Base-by-base conservation (phyloP, 1,139 yeast species). In the Kurtzmaniella quercitrusa region DNA sequence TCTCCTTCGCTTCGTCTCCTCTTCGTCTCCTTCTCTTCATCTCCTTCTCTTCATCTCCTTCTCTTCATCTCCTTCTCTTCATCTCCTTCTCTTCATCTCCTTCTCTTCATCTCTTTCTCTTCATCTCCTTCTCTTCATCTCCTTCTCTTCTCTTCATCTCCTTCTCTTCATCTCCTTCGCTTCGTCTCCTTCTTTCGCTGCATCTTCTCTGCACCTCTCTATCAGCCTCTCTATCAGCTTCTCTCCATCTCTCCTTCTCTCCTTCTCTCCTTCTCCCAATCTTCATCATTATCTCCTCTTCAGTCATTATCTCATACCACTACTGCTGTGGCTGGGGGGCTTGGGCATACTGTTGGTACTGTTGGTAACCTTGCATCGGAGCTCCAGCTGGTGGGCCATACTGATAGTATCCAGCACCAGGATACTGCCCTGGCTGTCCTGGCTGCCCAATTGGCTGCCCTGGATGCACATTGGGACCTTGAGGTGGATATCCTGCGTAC, bases 311-410 rank as follows among this genome's bases (percentile, higher is more conserved):
- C 31, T 23, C 34, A 40, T 29, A 31, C 41, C 21, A 29, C 42
- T 37, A 33, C 34, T 36, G 9, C 42, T 45, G 51, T 16, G 47
- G 45, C 43, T 47, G 52, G 34, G 46, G 52, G 15, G 36, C 41
- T 38, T 42, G 42, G 7, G 33, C 36, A 25, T 27, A 45, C 46
- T 45, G 43, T 37, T 41, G 51, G 25, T 34, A 41, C 37, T 48
- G 52, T 25, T 40, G 44, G 17, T 40, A 49, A 18, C 49, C 50
- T 33, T 51, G 57, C 34, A 21, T 41, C 43, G 48, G 59, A 41
- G 50, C 58, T 38, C 47, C 60, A 31, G 50, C 54, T 41, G 58
- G 68, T 34, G 60, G 60, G 3, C 63, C 59, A 48, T 58, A 57
- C 3, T 63, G 64, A 39, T 58, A 58, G 52, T 51, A 60, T 44